Percentiles rank a stretch among this genome's conserved stretches.
These are phyloP conservation scores for Coffea canephora DNA, from an alignment of 257 asterid genomes.

Conservation along the genomic window DNA sequence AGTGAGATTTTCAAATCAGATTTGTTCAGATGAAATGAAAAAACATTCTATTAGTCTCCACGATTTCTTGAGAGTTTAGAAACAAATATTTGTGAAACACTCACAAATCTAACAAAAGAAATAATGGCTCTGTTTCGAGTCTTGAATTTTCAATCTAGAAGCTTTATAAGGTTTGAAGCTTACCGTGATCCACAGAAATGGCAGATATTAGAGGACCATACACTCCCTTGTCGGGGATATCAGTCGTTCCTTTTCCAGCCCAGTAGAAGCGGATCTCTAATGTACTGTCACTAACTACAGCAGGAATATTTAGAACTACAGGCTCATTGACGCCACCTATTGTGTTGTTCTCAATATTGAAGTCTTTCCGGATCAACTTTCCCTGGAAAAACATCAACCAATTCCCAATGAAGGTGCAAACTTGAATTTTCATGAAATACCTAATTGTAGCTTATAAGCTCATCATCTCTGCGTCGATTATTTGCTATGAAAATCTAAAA, in stretches of 20 bases:
- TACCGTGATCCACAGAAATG: slow-evolving; percentile 30
- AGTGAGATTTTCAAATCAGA: not conserved
- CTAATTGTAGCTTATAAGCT: too few relatives aligned
- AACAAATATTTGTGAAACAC: not conserved
- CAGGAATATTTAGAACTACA: slow-evolving; percentile 38
- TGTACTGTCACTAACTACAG: slow-evolving; percentile 45
- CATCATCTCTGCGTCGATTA: not conserved
- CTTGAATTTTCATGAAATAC: not conserved
- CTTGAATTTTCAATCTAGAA: not conserved
- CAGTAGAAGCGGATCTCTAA: slow-evolving; percentile 37
- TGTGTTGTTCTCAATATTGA: slow-evolving; percentile 61
- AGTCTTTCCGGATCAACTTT: slow-evolving; percentile 53
- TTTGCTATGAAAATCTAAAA: not conserved
- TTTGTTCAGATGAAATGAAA: not conserved
- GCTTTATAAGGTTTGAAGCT: slow-evolving; percentile 15
- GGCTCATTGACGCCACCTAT: slow-evolving; percentile 74
- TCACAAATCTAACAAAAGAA: not conserved
- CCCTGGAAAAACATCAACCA: slow-evolving; percentile 42
- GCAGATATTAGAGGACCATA: slow-evolving; percentile 39
- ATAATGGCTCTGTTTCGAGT: not conserved
- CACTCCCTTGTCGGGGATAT: slow-evolving; percentile 22
- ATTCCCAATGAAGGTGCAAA: not conserved
- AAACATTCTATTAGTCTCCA: not conserved
- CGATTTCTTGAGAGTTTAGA: not conserved
- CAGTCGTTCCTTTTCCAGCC: slow-evolving; percentile 37